Base-by-base conservation (phyloP, 2,329 filamentous ascomycete genomes). In the Monilinia aucupariae region DNA sequence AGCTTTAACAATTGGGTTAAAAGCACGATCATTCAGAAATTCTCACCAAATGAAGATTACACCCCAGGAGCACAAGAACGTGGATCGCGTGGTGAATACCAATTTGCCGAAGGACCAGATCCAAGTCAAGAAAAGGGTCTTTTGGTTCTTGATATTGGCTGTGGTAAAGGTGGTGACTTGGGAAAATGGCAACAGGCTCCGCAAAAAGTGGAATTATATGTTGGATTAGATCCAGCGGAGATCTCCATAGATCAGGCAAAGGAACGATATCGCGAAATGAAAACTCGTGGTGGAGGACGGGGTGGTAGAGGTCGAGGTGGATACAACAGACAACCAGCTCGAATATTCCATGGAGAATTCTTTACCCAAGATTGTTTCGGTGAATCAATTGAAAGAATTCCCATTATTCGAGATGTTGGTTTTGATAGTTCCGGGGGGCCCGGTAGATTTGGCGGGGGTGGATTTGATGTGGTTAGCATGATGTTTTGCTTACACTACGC, bases 401-500 rank as follows among this genome's bases (percentile, higher is more conserved):
- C 88, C 17, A 88, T 97, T 68, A 82, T 99, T 56, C 84, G 84
- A 55, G 85, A 96, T 63, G 91, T 99, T 37, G 94, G 94, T 27
- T 96, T 96, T 70, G 96, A 72, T 55, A 68, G 66, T 0, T 88
- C 87, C 64, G 84, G 81, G 17, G 86, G 78, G 71, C 90, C 79
- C 78, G 89, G 85, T 75, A 86, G 85, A 47, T 87, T 83, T 77
- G 83, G 84, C 65, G 85, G 85, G 60, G 88, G 88, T 62, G 92
- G 93, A 4, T 99, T 97, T 71, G 94, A 99, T 74, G 90, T 97
- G 49, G 93, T 99, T 67, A 92, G 89, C 73, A 96, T 96, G 85
- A 99, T 99, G 94, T 99, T 99, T 76, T 96, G 92, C 72, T 94
- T 99, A 86, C 94, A 99, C 78, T 99, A 99, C 75, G 92, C 94